Percentiles rank a stretch among this genome's conserved stretches.
phyloP scores from a whole-genome alignment of 139 green algal genomes.

The Chlorella sp. region DNA sequence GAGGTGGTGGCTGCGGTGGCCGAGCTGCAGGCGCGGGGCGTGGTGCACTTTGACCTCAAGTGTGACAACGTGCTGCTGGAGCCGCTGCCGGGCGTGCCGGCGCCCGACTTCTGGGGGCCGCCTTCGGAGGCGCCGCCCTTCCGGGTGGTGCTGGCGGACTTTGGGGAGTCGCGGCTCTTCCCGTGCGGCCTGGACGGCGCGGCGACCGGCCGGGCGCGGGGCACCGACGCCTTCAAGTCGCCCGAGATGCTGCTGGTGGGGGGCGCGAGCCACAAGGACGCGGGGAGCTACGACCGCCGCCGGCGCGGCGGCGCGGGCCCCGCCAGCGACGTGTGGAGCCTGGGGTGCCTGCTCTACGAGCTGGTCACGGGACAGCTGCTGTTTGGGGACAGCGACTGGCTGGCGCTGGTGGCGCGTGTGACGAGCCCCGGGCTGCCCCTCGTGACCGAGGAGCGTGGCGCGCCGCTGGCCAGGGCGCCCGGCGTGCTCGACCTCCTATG shows the following conservation, averaged over 20 bases:
- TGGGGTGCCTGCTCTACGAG: slow-evolving; percentile 87
- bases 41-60: slow-evolving; percentile 92
- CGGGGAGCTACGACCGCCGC: slow-evolving; percentile 39
- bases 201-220: slow-evolving; percentile 47
- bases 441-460: slow-evolving; percentile 16
- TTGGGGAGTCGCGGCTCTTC: slow-evolving; percentile 71
- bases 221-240: slow-evolving; percentile 83
- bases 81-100: slow-evolving; percentile 49
- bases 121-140: slow-evolving; percentile 41
- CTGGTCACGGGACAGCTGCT: slow-evolving; percentile 74
- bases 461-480: slow-evolving; percentile 17
- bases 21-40: slow-evolving; percentile 43
- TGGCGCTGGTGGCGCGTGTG: slow-evolving; percentile 62
- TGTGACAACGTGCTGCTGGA: slow-evolving; percentile 84
- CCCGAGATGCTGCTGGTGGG: slow-evolving; percentile 86
- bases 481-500: slow-evolving; percentile 62
- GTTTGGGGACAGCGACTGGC: slow-evolving; percentile 70
- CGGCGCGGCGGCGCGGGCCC: slow-evolving; percentile 56
- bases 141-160: slow-evolving; percentile 71
- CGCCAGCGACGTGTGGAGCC: slow-evolving; percentile 79
- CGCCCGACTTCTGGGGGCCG: slow-evolving; percentile 63
- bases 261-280: slow-evolving; percentile 21
- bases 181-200: slow-evolving; percentile 6
- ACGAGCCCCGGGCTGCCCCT: slow-evolving; percentile 33
- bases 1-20: slow-evolving; percentile 54